These are phyloP conservation scores for Boletus patriciae DNA, from an alignment of 768 basidiomycete species.

Conservation along the genomic window DNA sequence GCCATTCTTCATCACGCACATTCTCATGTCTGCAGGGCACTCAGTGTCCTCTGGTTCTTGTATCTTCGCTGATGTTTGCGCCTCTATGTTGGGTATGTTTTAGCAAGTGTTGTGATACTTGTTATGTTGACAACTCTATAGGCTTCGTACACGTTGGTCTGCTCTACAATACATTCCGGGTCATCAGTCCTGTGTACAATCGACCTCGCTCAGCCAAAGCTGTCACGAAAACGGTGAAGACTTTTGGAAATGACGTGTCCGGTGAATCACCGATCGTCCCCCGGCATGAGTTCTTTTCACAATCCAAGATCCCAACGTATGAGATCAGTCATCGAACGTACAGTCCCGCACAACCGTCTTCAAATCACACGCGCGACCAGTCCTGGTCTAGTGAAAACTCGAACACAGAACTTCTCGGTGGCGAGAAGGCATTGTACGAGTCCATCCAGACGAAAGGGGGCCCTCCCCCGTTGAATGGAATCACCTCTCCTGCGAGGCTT, in stretches of 20 bases:
- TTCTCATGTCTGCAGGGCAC: slow-evolving; percentile 50
- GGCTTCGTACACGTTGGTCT: slow-evolving; percentile 64
- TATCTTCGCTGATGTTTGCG: slow-evolving; percentile 52
- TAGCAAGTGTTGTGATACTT: not conserved
- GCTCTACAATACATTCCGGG: slow-evolving; percentile 67
- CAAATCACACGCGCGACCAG: slow-evolving; percentile 10
- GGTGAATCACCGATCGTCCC: slow-evolving; percentile 21
- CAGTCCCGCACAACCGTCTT: not conserved
- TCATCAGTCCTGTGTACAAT: slow-evolving; percentile 55
- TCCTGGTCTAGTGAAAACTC: slow-evolving; percentile 23
- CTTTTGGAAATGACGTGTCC: slow-evolving; percentile 26
- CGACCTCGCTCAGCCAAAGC: slow-evolving; percentile 11
- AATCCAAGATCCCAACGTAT: not conserved
- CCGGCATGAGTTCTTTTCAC: not conserved
- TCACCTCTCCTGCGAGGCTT: slow-evolving; percentile 8
- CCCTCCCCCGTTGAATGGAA: not conserved
- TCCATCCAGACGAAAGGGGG: slow-evolving; percentile 1
- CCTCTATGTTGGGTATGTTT: slow-evolving; percentile 54
- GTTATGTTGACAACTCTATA: slow-evolving; percentile 27
- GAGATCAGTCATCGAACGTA: not conserved
- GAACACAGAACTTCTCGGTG: slow-evolving; percentile 8
- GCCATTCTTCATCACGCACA: slow-evolving; percentile 55
- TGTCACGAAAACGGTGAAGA: slow-evolving; percentile 14
- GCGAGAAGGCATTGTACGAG: slow-evolving; percentile 10
- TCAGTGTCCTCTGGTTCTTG: slow-evolving; percentile 45